phyloP scores from a whole-genome alignment of 2,329 filamentous ascomycete species.

The Scedosporium aurantiacum region DNA sequence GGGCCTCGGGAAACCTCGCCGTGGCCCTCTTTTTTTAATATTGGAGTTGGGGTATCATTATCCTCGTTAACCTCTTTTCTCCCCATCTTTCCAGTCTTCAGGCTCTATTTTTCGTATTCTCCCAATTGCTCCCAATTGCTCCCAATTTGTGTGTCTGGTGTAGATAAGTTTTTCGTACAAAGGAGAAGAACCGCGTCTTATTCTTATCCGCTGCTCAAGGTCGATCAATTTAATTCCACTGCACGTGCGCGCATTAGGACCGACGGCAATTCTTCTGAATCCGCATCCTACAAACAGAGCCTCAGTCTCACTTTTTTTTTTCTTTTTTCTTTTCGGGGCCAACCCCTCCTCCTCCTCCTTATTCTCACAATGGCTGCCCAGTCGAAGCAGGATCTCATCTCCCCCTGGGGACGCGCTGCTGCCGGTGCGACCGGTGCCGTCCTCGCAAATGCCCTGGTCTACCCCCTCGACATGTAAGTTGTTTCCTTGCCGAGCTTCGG shows the following conservation, averaged over 20 bases:
- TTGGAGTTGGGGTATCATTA: background rate
- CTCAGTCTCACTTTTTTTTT: background rate
- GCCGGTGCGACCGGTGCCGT: constrained; percentile 90
- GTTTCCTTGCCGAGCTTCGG: background rate
- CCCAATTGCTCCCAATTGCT: background rate
- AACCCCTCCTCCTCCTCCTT: background rate
- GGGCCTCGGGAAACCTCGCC: background rate
- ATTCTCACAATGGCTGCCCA: constrained; percentile 34
- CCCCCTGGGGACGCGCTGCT: constrained; percentile 86
- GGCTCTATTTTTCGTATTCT: background rate
- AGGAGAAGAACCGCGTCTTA: background rate
- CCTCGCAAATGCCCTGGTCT: constrained; percentile 87
- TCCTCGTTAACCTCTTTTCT: background rate
- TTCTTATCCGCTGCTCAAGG: background rate
- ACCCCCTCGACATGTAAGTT: constrained; percentile 88
- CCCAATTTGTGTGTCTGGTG: background rate
- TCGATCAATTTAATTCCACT: background rate
- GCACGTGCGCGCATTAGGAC: background rate
- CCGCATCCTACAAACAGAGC: background rate
- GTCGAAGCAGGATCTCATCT: constrained; percentile 59
- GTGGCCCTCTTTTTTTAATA: background rate
- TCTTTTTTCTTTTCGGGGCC: background rate
- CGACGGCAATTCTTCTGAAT: background rate
- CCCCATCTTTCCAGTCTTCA: background rate
- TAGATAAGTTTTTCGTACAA: background rate